Evolutionary conservation across 1,139 yeast genomes (phyloP), one percentile per base, ranked within the genome.

Genomic region (Debaryomyces fabryi): DNA sequence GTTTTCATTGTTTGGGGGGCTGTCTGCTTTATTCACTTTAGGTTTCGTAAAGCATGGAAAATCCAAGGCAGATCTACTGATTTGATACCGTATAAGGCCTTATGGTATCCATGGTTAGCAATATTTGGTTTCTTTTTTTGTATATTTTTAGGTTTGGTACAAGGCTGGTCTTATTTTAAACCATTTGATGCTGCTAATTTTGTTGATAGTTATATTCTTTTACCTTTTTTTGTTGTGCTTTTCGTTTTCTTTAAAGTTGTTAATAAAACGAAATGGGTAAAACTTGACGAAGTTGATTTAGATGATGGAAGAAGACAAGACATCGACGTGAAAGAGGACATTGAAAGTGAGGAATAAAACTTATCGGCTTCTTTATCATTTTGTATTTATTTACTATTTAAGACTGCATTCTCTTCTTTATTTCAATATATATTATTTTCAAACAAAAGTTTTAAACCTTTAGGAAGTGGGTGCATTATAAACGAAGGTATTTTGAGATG

Each of bases 151-250:
- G 85, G 81, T 2, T 63, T 85, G 23, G 80, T 85, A 32, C 90
- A 85, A 63, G 88, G 90, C 2, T 85, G 90, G 89, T 71, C 86
- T 1, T 72, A 76, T 39, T 79, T 85, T 56, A 72, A 74, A 48
- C 90, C 91, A 0, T 85, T 83, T 56, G 72, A 74, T 48, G 85
- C 82, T 6, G 82, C 77, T 27, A 71, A 74, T 51, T 85, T 83
- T 63, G 84, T 85, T 37, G 90, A 84, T 60, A 82, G 85, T 4
- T 85, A 86, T 59, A 77, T 85, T 49, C 66, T 85, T 55, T 62
- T 85, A 25, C 89, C 90, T 3, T 68, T 84, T 39, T 83, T 82
- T 51, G 68, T 72, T 34, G 57, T 83, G 5, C 45, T 71, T 13
- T 64, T 60, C 47, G 60, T 70, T 50, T 55, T 58, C 25, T 58